A percentile compares a stretch with the other conserved stretches of the same genome.
Conservation (phyloP, 352 stramenopile genomes). For the Phytophthora pini region DNA sequence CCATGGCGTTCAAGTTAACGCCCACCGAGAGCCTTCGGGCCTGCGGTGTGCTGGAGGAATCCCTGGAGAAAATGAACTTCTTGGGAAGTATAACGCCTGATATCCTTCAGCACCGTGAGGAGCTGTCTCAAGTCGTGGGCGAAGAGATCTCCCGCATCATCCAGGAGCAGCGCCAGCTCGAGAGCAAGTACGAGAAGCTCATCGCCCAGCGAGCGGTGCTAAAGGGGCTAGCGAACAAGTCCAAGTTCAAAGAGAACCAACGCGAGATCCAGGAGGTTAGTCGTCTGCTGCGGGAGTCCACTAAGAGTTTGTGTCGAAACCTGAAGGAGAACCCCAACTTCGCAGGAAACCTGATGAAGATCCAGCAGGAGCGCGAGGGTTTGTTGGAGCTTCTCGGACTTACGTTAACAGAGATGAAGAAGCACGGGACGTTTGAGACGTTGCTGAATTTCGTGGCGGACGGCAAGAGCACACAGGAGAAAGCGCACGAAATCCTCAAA, state of each 20-base stretch:
- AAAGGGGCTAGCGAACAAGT: slow-evolving; percentile 93
- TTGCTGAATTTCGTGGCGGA: slow-evolving; percentile 81
- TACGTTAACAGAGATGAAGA: slow-evolving; percentile 74
- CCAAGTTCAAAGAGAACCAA: slow-evolving; percentile 94
- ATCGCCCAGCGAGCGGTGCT: slow-evolving; percentile 86
- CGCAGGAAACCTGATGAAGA: slow-evolving; percentile 92
- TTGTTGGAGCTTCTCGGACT: slow-evolving; percentile 79
- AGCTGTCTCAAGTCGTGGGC: slow-evolving; percentile 92
- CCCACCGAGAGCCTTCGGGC: slow-evolving; percentile 73
- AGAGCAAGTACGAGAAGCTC: slow-evolving; percentile 91
- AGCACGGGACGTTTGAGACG: slow-evolving; percentile 76
- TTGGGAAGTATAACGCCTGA: slow-evolving; percentile 92
- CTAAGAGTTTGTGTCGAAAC: slow-evolving; percentile 92
- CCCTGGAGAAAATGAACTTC: slow-evolving; percentile 92
- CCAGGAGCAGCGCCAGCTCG: slow-evolving; percentile 88
- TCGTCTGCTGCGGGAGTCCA: slow-evolving; percentile 88
- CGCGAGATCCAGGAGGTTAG: slow-evolving; percentile 93
- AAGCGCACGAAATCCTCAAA: slow-evolving; percentile 82
- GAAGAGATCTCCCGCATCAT: slow-evolving; percentile 95
- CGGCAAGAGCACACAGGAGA: slow-evolving; percentile 77
- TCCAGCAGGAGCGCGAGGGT: slow-evolving; percentile 89
- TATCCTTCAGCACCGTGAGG: slow-evolving; percentile 92
- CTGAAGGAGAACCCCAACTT: slow-evolving; percentile 95
- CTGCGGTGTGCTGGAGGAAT: slow-evolving; percentile 89
- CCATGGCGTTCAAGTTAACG: slow-evolving; percentile 66